Base-by-base conservation (phyloP, 106 monocot genomes). In the Alisma plantagoaquatica region DNA sequence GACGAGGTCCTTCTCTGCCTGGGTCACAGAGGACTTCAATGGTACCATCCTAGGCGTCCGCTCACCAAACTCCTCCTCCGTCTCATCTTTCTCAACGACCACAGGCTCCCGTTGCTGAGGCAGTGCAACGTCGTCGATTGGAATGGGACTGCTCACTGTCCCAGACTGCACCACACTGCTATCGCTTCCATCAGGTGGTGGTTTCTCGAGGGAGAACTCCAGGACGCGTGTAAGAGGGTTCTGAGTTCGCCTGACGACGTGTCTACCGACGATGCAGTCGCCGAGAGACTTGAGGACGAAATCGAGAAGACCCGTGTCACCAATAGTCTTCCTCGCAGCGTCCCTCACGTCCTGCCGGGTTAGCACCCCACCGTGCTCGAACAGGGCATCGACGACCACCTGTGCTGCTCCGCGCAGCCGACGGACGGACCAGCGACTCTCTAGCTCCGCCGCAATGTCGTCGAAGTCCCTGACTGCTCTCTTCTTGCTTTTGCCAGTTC, bases 261-360 rank as follows among this genome's bases (percentile, higher is more conserved):
- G 62, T 27, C 51, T 54, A 1, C 56, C 73, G 29, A 96, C 73
- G 31, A 72, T 23, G 38, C 65, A 66, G 56, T 89, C 67, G 41
- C 88, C 84, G 54, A 96, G 54, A 29, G 84, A 96, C 60, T 96
- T 96, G 41, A 96, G 67, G 19, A 96, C 96, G 53, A 81, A 96
- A 51, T 96, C 96, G 27, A 96, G 65, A 38, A 96, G 84, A 18
- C 96, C 96, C 0, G 96, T 96, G 70, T 89, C 96, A 11, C 96
- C 96, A 46, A 96, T 81, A 43, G 50, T 59, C 6, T 64, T 66
- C 25, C 96, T 63, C 0, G 56, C 78, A 67, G 38, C 84, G 68
- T 33, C 78, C 25, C 51, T 68, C 55, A 30, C 59, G 53, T 81
- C 96, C 72, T 98, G 96, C 22, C 96, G 72, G 0, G 89, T 89